Evolutionary conservation across 306 rosid species (phyloP).

Genomic region (Echinosophora koreensis): DNA sequence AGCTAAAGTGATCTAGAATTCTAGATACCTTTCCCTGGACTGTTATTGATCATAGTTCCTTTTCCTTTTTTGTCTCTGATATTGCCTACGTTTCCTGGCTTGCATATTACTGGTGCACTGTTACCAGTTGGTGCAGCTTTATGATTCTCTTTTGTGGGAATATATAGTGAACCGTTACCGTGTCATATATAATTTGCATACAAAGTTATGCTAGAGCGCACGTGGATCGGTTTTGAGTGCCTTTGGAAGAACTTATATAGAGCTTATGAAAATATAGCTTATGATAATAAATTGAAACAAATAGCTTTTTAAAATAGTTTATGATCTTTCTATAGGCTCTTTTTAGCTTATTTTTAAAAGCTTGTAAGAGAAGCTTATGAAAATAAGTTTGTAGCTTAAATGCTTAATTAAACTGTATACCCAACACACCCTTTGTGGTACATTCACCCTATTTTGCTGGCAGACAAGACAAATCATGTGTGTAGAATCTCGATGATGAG

Average conservation of each 20-base stretch:
- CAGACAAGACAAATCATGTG: neutral
- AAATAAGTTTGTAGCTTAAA: too few species aligned
- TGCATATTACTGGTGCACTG: constrained; percentile 18
- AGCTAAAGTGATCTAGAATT: constrained; percentile 4
- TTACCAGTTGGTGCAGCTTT: neutral
- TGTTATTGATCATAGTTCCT: neutral
- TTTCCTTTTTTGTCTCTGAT: neutral
- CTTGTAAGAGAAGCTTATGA: too few species aligned
- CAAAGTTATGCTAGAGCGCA: neutral
- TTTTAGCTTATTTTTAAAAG: too few species aligned
- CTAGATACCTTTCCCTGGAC: neutral
- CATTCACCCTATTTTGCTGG: neutral
- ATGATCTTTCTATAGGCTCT: too few species aligned
- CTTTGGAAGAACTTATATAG: too few species aligned
- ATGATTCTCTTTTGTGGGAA: neutral
- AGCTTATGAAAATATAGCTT: too few species aligned
- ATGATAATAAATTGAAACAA: too few species aligned
- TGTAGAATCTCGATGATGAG: too few species aligned
- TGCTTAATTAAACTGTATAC: too few species aligned
- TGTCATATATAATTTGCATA: neutral
- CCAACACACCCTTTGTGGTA: too few species aligned
- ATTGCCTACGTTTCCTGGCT: neutral
- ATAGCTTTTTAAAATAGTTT: too few species aligned
- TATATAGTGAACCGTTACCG: neutral
- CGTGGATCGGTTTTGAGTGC: too few species aligned